phyloP scores from a whole-genome alignment of 768 basidiomycete species.

The Coprinopsis sp. region DNA sequence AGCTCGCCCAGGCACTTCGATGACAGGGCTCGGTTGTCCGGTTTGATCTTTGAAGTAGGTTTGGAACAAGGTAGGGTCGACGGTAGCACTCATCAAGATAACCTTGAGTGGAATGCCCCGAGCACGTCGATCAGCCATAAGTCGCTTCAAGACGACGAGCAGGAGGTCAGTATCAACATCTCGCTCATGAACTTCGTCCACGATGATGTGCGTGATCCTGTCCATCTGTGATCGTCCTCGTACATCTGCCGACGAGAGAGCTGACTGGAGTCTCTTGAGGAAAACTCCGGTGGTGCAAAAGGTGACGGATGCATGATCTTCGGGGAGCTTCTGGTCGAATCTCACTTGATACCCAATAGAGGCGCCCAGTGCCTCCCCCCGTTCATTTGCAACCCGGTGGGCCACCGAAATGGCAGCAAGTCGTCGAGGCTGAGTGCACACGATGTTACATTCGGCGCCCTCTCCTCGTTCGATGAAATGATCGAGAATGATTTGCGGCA shows the following conservation, averaged over 20 bases:
- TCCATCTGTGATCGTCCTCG: slow-evolving; percentile 48
- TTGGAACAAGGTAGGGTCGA: slow-evolving; percentile 87
- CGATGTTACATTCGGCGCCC: slow-evolving; percentile 81
- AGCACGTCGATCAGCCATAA: slow-evolving; percentile 69
- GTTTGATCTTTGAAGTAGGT: slow-evolving; percentile 71
- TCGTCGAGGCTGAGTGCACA: slow-evolving; percentile 91
- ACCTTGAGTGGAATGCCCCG: slow-evolving; percentile 75
- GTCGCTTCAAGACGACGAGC: slow-evolving; percentile 82
- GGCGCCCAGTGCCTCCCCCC: slow-evolving; percentile 65
- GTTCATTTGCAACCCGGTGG: slow-evolving; percentile 84
- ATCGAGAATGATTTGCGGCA: slow-evolving; percentile 90
- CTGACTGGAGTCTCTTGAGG: slow-evolving; percentile 77
- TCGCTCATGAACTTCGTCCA: slow-evolving; percentile 96
- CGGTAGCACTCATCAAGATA: slow-evolving; percentile 93
- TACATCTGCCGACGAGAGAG: slow-evolving; percentile 43
- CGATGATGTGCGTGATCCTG: slow-evolving; percentile 81
- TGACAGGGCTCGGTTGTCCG: slow-evolving; percentile 58
- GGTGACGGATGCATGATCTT: slow-evolving; percentile 78
- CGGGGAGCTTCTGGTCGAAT: slow-evolving; percentile 77
- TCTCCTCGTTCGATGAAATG: slow-evolving; percentile 72
- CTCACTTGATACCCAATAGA: slow-evolving; percentile 90
- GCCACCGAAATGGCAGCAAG: slow-evolving; percentile 91
- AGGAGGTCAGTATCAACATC: slow-evolving; percentile 90
- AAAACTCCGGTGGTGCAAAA: slow-evolving; percentile 94
- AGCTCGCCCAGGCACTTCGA: slow-evolving; percentile 86